Base-by-base conservation (phyloP, 768 basidiomycete species). In the Serendipita sp. region DNA sequence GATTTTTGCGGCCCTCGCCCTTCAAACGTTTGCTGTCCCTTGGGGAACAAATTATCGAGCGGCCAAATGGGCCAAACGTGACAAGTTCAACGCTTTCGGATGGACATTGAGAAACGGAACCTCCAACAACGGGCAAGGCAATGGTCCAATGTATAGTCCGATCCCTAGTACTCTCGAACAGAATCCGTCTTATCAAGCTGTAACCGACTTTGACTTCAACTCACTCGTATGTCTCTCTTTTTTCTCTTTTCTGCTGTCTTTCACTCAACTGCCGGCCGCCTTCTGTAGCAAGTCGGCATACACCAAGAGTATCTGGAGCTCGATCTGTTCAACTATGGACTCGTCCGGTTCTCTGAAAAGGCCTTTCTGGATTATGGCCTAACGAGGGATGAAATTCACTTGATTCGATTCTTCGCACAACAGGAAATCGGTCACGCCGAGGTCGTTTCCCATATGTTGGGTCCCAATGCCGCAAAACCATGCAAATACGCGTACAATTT, bases 241-340 rank as follows among this genome's bases (percentile, higher is more conserved):
- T n/a, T 5, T n/a, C 48, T 51, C n/a, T 51, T 51, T 5, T 8
- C 18, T 51, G 18, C 5, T 51, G 8, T 18, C 48, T 41, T 41
- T 41, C 5, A 41, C 5, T 13, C 5, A 41, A 7, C 13, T 41
- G 41, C 13, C 41, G 7, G 41, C 5, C 41, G 24, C 45, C 13
- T 18, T 18, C 18, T 46, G 48, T 32, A 51, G 48, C 48, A 51
- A 51, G 48, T 85, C 45, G 84, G 76, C 0, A 71, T 86, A n/a
- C 79, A 83, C 70, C 83, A 84, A 74, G 83, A 85, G 72, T 80
- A 76, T 70, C 81, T 86, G 66, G 83, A 86, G 69, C 75, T 80
- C 67, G 81, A 83, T 66, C 72, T 83, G 7, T 84, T 85, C 76
- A 75, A 83, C 69, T 74, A 79, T 65, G 83, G 80, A 30, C 76